A percentile compares a stretch with the other conserved stretches of the same genome.
These are phyloP conservation scores for Xylaria sp. DNA, from an alignment of 2,329 filamentous ascomycete species.

Conservation along the genomic window DNA sequence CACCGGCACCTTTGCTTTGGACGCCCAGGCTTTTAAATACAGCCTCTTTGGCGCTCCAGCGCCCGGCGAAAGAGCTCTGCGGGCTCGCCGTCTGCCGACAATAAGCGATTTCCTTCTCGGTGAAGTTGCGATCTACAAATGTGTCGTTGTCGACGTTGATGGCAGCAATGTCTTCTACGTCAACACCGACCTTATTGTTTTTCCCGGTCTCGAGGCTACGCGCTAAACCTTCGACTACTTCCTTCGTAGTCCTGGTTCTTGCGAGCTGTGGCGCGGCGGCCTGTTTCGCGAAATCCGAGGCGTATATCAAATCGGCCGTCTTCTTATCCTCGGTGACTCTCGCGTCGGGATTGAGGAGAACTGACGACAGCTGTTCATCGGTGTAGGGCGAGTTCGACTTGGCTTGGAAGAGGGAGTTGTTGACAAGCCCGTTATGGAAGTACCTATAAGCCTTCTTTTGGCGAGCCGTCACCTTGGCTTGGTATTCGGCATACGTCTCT, in stretches of 20 bases:
- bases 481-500: slow-evolving; percentile 83
- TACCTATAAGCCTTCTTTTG: slow-evolving; percentile 99
- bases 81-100: slow-evolving; percentile 82
- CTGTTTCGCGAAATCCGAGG: slow-evolving; percentile 74
- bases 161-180: slow-evolving; percentile 87
- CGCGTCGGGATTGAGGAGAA: slow-evolving; percentile 94
- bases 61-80: slow-evolving; percentile 90
- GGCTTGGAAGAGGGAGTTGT: slow-evolving; percentile 96
- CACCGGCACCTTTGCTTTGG: slow-evolving; percentile 85
- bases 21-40: slow-evolving; percentile 98
- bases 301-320: slow-evolving; percentile 79
- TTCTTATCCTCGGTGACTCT: slow-evolving; percentile 90
- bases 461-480: slow-evolving; percentile 85
- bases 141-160: slow-evolving; percentile 95
- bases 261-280: slow-evolving; percentile 59
- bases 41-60: slow-evolving; percentile 98
- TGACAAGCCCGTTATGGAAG: slow-evolving; percentile 98
- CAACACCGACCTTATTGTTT: slow-evolving; percentile 87
- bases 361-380: slow-evolving; percentile 83
- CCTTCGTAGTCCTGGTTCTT: slow-evolving; percentile 71
- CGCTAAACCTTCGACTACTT: slow-evolving; percentile 81
- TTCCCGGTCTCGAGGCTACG: slow-evolving; percentile 60
- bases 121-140: slow-evolving; percentile 96
- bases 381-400: slow-evolving; percentile 92
- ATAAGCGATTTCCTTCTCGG: slow-evolving; percentile 82